Conservation (phyloP, 176 grass and related monocot genomes). For the Juncus inflexus region DNA sequence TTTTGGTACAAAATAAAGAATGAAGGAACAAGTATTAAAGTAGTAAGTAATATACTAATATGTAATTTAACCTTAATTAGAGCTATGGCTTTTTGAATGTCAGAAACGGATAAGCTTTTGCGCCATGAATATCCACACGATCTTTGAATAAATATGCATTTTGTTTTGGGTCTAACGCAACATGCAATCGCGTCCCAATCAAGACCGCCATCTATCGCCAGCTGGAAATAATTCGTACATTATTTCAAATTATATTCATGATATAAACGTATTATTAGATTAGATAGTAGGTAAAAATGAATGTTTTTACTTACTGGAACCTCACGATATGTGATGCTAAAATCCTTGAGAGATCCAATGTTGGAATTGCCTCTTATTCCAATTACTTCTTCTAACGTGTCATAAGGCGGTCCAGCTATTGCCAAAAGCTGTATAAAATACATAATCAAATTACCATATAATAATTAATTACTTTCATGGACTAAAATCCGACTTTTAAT, state of each 20-base stretch:
- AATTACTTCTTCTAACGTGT: constrained; percentile 87
- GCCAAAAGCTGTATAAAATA: constrained; percentile 58
- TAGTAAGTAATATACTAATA: too few relatives aligned
- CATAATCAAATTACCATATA: background rate
- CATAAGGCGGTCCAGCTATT: constrained; percentile 69
- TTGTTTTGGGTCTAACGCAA: constrained; percentile 56
- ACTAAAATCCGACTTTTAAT: background rate
- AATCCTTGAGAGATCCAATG: constrained; percentile 79
- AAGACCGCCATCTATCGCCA: constrained; percentile 67
- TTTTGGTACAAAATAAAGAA: too few relatives aligned
- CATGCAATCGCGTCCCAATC: constrained; percentile 55
- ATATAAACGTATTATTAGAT: background rate
- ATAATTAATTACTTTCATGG: background rate
- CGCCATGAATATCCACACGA: constrained; percentile 92
- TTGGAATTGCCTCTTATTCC: constrained; percentile 66
- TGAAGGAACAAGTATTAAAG: too few relatives aligned
- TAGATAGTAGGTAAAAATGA: background rate
- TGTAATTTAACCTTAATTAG: constrained; percentile 52
- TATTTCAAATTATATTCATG: background rate
- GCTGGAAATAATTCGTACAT: constrained; percentile 35
- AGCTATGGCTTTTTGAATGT: constrained; percentile 55
- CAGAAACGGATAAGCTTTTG: constrained; percentile 52
- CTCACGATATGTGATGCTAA: constrained; percentile 73
- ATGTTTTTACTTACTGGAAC: constrained; percentile 38
- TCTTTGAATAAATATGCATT: constrained; percentile 78